phyloP scores from a whole-genome alignment of 140 eudicot species.

The Oenanthe javanica region DNA sequence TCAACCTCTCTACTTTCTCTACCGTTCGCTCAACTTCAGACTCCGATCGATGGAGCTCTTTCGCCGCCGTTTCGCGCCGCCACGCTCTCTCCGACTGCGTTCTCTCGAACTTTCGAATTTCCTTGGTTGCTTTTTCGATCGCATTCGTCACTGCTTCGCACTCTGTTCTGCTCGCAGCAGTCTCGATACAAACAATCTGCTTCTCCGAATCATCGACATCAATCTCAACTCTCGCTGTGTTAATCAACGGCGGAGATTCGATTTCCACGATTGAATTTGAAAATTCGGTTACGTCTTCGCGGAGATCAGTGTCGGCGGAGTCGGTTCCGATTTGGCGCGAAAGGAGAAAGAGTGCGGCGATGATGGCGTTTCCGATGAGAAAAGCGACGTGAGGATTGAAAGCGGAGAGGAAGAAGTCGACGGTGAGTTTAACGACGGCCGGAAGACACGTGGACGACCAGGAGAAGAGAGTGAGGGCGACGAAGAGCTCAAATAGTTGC shows the following conservation, averaged over 20 bases:
- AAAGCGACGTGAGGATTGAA: slow-evolving; percentile 58
- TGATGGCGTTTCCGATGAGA: slow-evolving; percentile 60
- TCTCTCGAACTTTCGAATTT: slow-evolving; percentile 45
- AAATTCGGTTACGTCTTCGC: background rate
- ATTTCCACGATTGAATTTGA: background rate
- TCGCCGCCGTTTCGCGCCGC: slow-evolving; percentile 30
- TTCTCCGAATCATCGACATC: slow-evolving; percentile 9
- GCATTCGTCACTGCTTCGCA: slow-evolving; percentile 37
- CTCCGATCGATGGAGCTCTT: slow-evolving; percentile 53
- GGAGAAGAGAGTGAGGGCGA: slow-evolving; percentile 40
- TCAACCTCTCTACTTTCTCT: slow-evolving; percentile 48
- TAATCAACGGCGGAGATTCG: background rate
- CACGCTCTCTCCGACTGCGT: slow-evolving; percentile 53
- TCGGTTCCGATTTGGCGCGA: slow-evolving; percentile 31
- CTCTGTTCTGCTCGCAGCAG: slow-evolving; percentile 15
- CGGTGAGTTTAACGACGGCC: slow-evolving; percentile 14
- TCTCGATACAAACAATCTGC: slow-evolving; percentile 20
- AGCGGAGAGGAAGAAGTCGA: slow-evolving; percentile 17
- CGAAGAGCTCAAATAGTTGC: slow-evolving; percentile 31
- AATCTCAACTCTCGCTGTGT: slow-evolving; percentile 8
- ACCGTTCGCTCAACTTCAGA: slow-evolving; percentile 32
- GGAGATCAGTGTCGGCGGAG: slow-evolving; percentile 1
- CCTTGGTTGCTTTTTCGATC: slow-evolving; percentile 44
- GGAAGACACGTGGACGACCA: slow-evolving; percentile 60
- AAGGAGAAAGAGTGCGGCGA: slow-evolving; percentile 29